phyloP scores from a whole-genome alignment of 192 early-diverging fungal genomes.

The Allomyces arbusculus region DNA sequence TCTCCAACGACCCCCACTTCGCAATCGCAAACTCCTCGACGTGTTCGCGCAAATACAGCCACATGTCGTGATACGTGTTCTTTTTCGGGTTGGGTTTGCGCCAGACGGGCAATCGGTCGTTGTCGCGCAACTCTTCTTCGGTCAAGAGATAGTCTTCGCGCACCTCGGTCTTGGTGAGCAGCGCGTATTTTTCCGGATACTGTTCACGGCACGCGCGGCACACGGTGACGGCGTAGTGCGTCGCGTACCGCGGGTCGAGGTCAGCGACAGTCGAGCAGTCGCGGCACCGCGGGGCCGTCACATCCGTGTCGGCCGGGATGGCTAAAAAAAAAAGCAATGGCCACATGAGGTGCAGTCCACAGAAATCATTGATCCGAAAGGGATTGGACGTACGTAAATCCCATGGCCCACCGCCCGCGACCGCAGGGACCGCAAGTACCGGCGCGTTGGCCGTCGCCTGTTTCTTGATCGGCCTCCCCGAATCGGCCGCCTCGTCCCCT shows the following conservation, averaged over 20 bases:
- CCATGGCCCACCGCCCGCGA: conserved; percentile 1
- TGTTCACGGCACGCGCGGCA: conserved; percentile 56
- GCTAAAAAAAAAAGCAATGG: too few species aligned
- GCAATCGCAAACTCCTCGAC: conserved; percentile 82
- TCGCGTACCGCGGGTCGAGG: conserved; percentile 48
- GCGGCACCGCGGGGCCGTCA: conserved; percentile 42
- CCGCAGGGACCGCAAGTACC: not conserved
- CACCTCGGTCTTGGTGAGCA: conserved; percentile 92
- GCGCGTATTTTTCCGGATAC: conserved; percentile 67
- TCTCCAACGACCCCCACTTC: conserved; percentile 77
- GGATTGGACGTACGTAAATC: conserved; percentile 8
- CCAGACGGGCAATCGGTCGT: conserved; percentile 55
- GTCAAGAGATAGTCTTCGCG: conserved; percentile 86
- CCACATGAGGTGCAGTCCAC: too few species aligned
- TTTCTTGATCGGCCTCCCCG: conserved; percentile 2
- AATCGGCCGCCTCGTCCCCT: conserved; percentile 9
- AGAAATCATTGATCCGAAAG: too few species aligned
- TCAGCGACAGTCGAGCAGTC: conserved; percentile 64
- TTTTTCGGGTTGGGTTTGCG: conserved; percentile 86
- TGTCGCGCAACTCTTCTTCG: conserved; percentile 76
- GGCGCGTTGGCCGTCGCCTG: conserved; percentile 11
- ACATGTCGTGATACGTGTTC: conserved; percentile 91
- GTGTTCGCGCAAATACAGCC: conserved; percentile 21
- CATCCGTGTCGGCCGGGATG: conserved; percentile 19
- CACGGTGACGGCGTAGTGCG: conserved; percentile 51